Percentiles rank a stretch among this genome's conserved stretches.
Conservation (phyloP, 176 grass and related monocot genomes). For the Triticum timopheevii region DNA sequence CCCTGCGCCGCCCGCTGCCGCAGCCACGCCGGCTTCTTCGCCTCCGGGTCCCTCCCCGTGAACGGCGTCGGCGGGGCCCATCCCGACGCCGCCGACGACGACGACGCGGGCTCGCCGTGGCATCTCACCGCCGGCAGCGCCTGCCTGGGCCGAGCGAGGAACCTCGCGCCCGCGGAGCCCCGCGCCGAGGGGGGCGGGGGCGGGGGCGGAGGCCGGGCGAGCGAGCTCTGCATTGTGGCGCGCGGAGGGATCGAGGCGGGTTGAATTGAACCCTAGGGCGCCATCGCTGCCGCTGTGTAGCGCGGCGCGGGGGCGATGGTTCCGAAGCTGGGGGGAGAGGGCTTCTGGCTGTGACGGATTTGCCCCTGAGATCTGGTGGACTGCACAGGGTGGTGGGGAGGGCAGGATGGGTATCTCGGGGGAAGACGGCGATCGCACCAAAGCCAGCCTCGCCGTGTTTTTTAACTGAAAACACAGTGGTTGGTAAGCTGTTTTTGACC, state of each 20-base stretch:
- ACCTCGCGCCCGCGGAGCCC: not conserved
- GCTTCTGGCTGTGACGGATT: not conserved
- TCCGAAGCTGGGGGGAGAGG: not conserved
- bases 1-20: slow-evolving; percentile 76
- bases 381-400: rapidly evolving
- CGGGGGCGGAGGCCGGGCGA: slow-evolving; percentile 9
- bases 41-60: slow-evolving; percentile 58
- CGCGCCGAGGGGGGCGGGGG: not conserved
- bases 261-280: slow-evolving; percentile 18
- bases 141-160: not conserved
- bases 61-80: slow-evolving; percentile 55
- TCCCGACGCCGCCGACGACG: not conserved
- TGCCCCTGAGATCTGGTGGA: not conserved
- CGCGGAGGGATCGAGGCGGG: not conserved
- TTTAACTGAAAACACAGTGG: not conserved
- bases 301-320: not conserved
- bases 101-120: slow-evolving; percentile 12
- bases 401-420: not conserved
- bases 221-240: slow-evolving; percentile 38
- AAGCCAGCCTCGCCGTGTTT: not conserved
- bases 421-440: not conserved
- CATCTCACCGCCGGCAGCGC: slow-evolving; percentile 10
- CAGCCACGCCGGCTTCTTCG: slow-evolving; percentile 88
- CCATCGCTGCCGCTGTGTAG: not conserved
- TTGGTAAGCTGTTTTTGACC: not conserved